Percentiles rank a stretch among this genome's conserved stretches.
These are phyloP conservation scores for Trichosporon inkin DNA, from an alignment of 1,284 basidiomycete genomes.

Conservation along the genomic window DNA sequence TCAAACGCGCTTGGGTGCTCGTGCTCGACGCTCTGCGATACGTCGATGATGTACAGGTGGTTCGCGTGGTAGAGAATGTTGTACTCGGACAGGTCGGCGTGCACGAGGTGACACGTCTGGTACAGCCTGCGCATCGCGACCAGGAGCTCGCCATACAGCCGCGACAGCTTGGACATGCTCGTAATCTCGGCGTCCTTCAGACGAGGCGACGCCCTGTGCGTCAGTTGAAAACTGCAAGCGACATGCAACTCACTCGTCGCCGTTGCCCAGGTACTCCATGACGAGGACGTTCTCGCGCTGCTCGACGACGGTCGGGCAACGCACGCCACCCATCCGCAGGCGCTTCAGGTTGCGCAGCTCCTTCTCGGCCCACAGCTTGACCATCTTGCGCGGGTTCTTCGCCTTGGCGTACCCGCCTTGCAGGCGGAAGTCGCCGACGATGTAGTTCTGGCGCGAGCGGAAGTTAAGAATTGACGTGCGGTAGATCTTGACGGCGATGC, in stretches of 20 bases:
- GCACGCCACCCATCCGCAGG: constrained; percentile 72
- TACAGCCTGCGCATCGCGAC: constrained; percentile 79
- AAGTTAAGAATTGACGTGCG: constrained; percentile 97
- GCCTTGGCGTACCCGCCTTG: constrained; percentile 79
- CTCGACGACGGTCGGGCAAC: constrained; percentile 83
- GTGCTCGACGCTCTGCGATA: constrained; percentile 97
- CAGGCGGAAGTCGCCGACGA: constrained; percentile 85
- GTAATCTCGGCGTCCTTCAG: constrained; percentile 75
- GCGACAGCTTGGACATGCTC: constrained; percentile 52
- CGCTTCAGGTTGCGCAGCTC: constrained; percentile 94
- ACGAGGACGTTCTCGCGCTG: constrained; percentile 95
- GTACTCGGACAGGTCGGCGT: constrained; percentile 97
- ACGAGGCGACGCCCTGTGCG: constrained; percentile 73
- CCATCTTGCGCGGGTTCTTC: constrained; percentile 97
- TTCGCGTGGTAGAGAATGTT: constrained; percentile 71
- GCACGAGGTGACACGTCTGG: constrained; percentile 86
- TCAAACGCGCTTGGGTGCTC: constrained; percentile 96
- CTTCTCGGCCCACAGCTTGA: constrained; percentile 97
- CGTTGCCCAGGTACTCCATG: constrained; percentile 86
- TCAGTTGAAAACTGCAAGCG: background rate
- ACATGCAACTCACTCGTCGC: constrained; percentile 50
- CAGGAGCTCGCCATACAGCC: constrained; percentile 76
- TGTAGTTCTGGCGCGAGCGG: constrained; percentile 93
- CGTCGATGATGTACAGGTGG: constrained; percentile 93
- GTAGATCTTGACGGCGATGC: constrained; percentile 94